Conservation (phyloP, 306 rosid genomes). For the Rosa persica region DNA sequence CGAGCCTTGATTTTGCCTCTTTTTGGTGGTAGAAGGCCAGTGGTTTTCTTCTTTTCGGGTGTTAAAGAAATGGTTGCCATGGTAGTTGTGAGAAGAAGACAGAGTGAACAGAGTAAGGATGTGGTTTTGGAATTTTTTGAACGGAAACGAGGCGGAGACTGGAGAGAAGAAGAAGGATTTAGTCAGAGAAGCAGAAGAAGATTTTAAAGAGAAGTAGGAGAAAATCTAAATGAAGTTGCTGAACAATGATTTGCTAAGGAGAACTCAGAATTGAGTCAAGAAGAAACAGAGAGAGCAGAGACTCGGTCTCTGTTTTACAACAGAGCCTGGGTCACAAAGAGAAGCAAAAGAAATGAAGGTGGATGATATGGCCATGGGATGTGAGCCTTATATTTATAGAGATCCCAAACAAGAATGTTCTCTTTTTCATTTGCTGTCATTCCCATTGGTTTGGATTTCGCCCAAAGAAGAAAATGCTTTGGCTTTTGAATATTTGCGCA, state of each 20-base stretch:
- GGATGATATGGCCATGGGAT: neutral
- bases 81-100: neutral
- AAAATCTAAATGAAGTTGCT: no score
- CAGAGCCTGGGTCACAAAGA: neutral
- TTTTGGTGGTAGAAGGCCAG: conserved; percentile 2
- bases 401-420: neutral
- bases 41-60: neutral
- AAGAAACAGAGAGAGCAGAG: conserved; percentile 1
- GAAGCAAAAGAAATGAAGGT: neutral
- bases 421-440: neutral
- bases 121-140: neutral
- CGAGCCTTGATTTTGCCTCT: conserved; percentile 36
- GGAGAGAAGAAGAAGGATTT: neutral
- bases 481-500: no score
- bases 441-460: no score
- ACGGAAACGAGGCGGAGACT: neutral
- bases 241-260: neutral
- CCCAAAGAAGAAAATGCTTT: no score
- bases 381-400: neutral
- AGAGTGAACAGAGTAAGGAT: neutral
- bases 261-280: neutral
- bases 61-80: conserved; percentile 23
- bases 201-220: neutral
- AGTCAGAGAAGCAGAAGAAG: neutral
- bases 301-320: neutral